Base-by-base conservation (phyloP, 805 yeast genomes). In the Spathaspora girioi region DNA sequence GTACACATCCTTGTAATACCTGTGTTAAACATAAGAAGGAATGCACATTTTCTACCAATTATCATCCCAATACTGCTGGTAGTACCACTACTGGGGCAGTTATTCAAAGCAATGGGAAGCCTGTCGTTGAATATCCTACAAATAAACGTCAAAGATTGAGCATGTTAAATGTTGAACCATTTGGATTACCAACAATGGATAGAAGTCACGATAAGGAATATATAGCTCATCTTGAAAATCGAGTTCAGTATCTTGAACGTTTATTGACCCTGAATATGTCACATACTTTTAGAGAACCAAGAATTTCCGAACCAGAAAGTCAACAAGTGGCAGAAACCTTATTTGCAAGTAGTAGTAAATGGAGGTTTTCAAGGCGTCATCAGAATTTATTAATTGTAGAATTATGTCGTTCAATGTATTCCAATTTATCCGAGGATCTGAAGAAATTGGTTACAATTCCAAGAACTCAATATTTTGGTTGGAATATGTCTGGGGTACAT, bases 401-500 rank as follows among this genome's bases (percentile, higher is more conserved):
- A 48, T 57, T 79, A 43, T 78, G 80, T 23, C 51, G 57, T 18
- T 54, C 66, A 11, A 54, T 73, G 51, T 64, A 64, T 52, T 56
- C 66, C 10, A 55, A 68, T 38, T 65, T 81, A 9, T 56, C 67
- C 8, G 64, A 64, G 5, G 69, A 70, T 15, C 64, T 67, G 50
- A 64, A 66, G 45, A 56, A 62, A 19, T 59, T 66, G 14, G 69
- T 81, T 12, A 58, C 65, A 11, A 54, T 78, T n/a, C 87, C 87
- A 4, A 63, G 87, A 45, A 68, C 75, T n/a, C 86, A 83, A 59
- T 78, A 74, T 47, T 83, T 80, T 57, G 87, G 86, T 14, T 83
- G 87, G 87, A 83, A 83, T 60, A 67, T 82, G 79, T 69, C 78
- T n/a, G 87, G 87, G 1, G 74, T 74, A 27, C 78, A 76, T 57